Percentiles rank a stretch among this genome's conserved stretches.
phyloP scores from a whole-genome alignment of 306 rosid genomes.

The Castanea sativa region DNA sequence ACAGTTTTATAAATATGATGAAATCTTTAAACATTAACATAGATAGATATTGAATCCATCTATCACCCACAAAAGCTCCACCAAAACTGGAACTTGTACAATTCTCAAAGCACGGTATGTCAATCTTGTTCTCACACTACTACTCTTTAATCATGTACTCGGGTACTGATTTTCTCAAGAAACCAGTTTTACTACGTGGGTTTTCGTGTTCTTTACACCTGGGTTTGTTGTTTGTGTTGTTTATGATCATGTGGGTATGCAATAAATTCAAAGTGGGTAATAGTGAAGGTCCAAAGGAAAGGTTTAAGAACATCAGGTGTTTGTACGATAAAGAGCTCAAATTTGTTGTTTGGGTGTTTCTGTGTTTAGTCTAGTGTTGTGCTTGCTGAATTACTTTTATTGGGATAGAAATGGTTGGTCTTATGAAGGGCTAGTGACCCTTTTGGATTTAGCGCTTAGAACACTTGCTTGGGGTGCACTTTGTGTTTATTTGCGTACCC shows the following conservation, averaged over 20 bases:
- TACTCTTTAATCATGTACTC: conserved; percentile 5
- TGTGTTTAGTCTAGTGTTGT: conserved; percentile 18
- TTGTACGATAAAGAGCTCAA: conserved; percentile 7
- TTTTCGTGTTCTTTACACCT: conserved; percentile 26
- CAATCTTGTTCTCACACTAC: background rate
- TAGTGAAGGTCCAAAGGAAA: conserved; percentile 25
- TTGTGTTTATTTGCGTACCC: conserved; percentile 24
- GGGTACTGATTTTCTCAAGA: conserved; percentile 11
- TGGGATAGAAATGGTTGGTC: conserved; percentile 35
- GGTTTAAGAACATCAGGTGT: background rate
- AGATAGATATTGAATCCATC: background rate
- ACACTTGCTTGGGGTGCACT: conserved; percentile 37
- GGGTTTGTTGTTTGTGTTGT: conserved; percentile 15
- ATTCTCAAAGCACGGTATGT: conserved; percentile 12
- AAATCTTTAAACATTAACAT: background rate
- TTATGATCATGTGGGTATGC: conserved; percentile 18
- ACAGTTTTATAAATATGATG: background rate
- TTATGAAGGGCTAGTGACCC: conserved; percentile 33
- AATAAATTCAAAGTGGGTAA: background rate
- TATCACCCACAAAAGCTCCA: background rate
- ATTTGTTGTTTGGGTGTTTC: conserved; percentile 32
- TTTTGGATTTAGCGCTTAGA: conserved; percentile 41
- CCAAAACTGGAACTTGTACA: background rate
- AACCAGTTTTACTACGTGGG: conserved; percentile 44
- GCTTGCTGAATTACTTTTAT: conserved; percentile 21